Base-by-base conservation (phyloP, 257 asterid genomes). In the Jaltomata sinuosa region DNA sequence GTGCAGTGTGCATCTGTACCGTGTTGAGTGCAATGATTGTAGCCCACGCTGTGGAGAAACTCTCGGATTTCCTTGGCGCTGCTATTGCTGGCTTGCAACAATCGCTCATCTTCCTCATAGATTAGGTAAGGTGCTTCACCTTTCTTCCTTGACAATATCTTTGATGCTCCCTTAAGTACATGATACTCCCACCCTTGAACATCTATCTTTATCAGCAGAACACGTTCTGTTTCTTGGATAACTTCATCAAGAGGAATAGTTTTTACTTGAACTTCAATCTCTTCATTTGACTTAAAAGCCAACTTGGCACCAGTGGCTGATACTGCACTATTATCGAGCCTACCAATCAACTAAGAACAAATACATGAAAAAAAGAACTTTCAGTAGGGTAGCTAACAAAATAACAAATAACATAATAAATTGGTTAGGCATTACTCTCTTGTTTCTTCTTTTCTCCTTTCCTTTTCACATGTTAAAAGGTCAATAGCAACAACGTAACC, bases 161-260 rank as follows among this genome's bases (percentile, higher is more conserved):
- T 97, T 9, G 94, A 72, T 11, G 99, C 99, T 9, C 99, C 99
- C 85, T 91, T 97, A 3, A 97, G 92, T 14, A 97, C 99, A 57
- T 95, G 99, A 88, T 94, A 90, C 91, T 97, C 99, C 99, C 99
- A 97, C 15, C 99, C 99, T 86, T 97, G 99, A 87, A 97, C 99
- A 62, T 97, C 99, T 85, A 97, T 97, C 85, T 97, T 97, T 84
- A 97, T 88, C 82, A 95, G 83, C 9, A 94, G 91, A 79, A 97
- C 98, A 6, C 62, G 85, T 87, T 95, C 98, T 0, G 93, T 87
- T 36, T 92, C 99, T 81, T 49, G 83, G 84, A 97, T 90, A 67
- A 95, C 87, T 67, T 92, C 91, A 31, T 97, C 99, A 6, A 97
- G 96, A 16, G 95, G 98, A 79, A 97, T 89, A 79, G 99, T 87